Evolutionary conservation across 2,329 filamentous ascomycete species (phyloP).

Genomic region (Trichoderma sp.): DNA sequence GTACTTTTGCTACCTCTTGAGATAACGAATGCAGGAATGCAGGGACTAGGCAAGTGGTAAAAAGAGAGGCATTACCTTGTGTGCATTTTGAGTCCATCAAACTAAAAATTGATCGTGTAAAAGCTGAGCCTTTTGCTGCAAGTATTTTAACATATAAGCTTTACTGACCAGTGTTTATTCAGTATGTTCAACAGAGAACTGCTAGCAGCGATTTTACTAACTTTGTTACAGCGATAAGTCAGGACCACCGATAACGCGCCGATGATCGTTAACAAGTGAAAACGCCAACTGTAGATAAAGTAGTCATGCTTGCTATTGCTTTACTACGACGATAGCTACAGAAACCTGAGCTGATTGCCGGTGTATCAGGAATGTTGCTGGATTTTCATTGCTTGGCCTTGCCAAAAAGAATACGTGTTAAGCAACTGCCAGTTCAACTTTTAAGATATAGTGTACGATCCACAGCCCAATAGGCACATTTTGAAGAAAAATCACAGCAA

Average conservation of each 20-base stretch:
- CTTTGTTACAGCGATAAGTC: background rate
- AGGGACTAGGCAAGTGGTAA: no score
- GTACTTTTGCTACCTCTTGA: no score
- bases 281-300: background rate
- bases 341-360: no score
- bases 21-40: no score
- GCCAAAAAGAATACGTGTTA: background rate
- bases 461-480: background rate
- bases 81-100: no score
- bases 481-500: background rate
- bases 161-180: background rate
- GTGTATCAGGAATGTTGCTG: background rate
- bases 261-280: background rate
- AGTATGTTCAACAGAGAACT: background rate
- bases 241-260: background rate
- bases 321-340: no score
- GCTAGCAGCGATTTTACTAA: background rate
- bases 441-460: background rate
- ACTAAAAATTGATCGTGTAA: background rate
- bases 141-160: background rate
- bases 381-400: background rate
- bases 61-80: no score
- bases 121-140: background rate
- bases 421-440: background rate
- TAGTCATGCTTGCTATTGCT: background rate